Conservation (phyloP, 2,329 filamentous ascomycete species). For the Ascochyta pisi region DNA sequence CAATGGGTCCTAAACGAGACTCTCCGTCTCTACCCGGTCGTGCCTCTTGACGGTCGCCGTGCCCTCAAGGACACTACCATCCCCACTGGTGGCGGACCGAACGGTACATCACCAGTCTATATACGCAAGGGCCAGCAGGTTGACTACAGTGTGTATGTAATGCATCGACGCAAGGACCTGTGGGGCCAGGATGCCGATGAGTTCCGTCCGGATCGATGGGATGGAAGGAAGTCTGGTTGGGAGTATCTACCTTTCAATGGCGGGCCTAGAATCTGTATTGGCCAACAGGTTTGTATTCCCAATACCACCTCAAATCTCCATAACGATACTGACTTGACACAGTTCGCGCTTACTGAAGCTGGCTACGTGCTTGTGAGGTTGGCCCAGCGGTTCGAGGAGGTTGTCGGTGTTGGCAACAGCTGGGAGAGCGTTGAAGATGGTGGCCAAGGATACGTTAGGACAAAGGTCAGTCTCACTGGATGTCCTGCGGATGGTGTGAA, state of each 20-base stretch:
- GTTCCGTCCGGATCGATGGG: constrained; percentile 46
- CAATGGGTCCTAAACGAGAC: constrained; percentile 45
- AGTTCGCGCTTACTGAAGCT: constrained; percentile 43
- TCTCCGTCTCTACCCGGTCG: constrained; percentile 44
- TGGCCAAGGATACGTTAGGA: constrained; percentile 32
- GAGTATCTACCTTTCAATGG: constrained; percentile 47
- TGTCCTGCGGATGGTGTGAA: constrained; percentile 43
- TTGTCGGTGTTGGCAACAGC: constrained; percentile 34
- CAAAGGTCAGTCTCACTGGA: constrained; percentile 33
- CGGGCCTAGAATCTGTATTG: constrained; percentile 42
- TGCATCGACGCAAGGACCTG: constrained; percentile 46
- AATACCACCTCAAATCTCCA: too few species aligned
- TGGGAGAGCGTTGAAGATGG: constrained; percentile 37
- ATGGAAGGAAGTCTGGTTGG: constrained; percentile 42
- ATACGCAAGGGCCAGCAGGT: constrained; percentile 39
- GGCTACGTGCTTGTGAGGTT: constrained; percentile 38
- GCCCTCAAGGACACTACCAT: constrained; percentile 44
- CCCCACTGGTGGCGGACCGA: constrained; percentile 45
- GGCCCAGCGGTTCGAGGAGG: constrained; percentile 37
- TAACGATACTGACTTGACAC: too few species aligned
- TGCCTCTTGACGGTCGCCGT: constrained; percentile 40
- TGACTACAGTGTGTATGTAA: constrained; percentile 40
- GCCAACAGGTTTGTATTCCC: constrained; percentile 25
- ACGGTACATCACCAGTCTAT: constrained; percentile 43
- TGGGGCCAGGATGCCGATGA: constrained; percentile 48